A percentile compares a stretch with the other conserved stretches of the same genome.
Conservation (phyloP, 257 asterid genomes). For the Fraxinus pennsylvanica region DNA sequence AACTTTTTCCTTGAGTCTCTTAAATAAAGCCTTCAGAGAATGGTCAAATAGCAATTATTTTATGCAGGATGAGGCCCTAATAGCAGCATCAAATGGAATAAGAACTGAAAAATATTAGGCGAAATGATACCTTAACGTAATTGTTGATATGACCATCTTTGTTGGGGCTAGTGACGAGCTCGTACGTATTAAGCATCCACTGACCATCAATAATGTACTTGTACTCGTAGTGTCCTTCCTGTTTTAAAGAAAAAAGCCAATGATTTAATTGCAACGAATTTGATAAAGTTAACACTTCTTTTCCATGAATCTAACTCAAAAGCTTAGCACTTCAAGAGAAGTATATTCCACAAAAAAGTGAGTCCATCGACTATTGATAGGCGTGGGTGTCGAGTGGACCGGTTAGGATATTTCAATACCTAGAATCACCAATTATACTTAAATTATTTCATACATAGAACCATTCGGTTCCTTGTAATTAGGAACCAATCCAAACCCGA, state of each 20-base stretch:
- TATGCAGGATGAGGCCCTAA: neutral
- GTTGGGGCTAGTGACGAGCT: slow-evolving; percentile 63
- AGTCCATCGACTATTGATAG: neutral
- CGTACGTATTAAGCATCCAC: slow-evolving; percentile 63
- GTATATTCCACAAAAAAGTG: neutral
- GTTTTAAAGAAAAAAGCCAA: slow-evolving; percentile 22
- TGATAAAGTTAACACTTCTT: neutral
- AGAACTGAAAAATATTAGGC: neutral
- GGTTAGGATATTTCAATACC: too few species aligned
- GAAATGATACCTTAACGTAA: slow-evolving; percentile 56
- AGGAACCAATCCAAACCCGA: too few species aligned
- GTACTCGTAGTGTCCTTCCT: slow-evolving; percentile 95
- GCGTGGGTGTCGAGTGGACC: too few species aligned
- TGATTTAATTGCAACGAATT: neutral
- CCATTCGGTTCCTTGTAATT: too few species aligned
- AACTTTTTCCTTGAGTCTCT: neutral
- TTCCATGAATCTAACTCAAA: neutral
- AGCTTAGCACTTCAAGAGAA: neutral
- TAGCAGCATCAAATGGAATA: neutral
- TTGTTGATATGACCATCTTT: slow-evolving; percentile 87
- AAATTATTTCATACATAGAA: too few species aligned
- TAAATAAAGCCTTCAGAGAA: neutral
- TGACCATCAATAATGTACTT: slow-evolving; percentile 81
- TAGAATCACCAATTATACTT: too few species aligned
- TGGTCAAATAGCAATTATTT: neutral